Base-by-base conservation (phyloP, 2,329 filamentous ascomycete species). In the Domatiomyces catenatus region DNA sequence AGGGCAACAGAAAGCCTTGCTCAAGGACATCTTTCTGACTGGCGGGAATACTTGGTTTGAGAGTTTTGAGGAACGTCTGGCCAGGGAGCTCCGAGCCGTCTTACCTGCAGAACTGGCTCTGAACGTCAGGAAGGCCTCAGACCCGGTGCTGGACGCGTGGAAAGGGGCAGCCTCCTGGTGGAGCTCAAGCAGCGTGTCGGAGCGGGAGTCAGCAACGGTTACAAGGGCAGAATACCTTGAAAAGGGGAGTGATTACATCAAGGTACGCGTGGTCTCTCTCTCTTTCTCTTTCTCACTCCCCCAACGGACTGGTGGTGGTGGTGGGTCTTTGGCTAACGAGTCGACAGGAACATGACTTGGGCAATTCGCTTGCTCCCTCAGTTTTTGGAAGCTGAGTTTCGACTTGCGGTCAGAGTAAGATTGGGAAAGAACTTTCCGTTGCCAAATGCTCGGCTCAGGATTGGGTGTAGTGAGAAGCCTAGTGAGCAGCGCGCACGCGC, bases 171-270 rank as follows among this genome's bases (percentile, higher is more conserved):
- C 92, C 10, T 75, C 78, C 54, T 98, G 92, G 90, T 84, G 83
- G 42, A 67, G 63, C 15, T 61, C 65, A 12, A 61, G 76, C 10
- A 73, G 75, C 1, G 63, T 71, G 28, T 73, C 74, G 18, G 71
- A 74, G 48, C 81, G 81, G 68, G 79, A 75, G 63, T 67, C 70
- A 36, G 79, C 80, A 3, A 83, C 80, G 54, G 76, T 98, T 43
- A 84, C 82, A 1, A 80, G 77, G 60, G 83, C 83, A 58, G 92
- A 96, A 67, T 98, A 87, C 68, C 66, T 79, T 59, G 92, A 98
- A 72, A 95, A 94, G 73, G 92, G 92, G 1, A 75, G 80, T 19
- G 90, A 96, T 60, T 96, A 96, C 71, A 76, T 96, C 65, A 94
- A 94, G 79, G 88, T 69, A 61, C 54, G 19, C 46, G 17, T 17